Conservation (phyloP, 1,284 basidiomycete genomes). For the Rhodotorula sp. region DNA sequence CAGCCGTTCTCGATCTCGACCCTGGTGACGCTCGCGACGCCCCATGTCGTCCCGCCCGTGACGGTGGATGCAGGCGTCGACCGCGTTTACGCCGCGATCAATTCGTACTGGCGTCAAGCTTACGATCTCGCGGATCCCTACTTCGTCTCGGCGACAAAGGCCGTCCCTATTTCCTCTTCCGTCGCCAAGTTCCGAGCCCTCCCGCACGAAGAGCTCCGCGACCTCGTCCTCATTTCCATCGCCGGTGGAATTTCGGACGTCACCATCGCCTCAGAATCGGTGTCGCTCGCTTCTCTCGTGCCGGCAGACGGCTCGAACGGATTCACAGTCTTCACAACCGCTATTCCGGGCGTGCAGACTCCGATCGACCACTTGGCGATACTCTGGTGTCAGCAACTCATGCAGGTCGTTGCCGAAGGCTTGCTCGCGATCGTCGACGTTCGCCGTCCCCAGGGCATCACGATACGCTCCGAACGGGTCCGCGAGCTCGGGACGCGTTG, state of each 20-base stretch:
- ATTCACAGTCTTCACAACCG: conserved; percentile 77
- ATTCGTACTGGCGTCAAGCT: conserved; percentile 44
- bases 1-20: conserved; percentile 58
- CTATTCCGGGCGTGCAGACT: conserved; percentile 86
- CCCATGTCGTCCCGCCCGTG: conserved; percentile 82
- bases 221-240: conserved; percentile 69
- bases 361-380: conserved; percentile 94
- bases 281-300: conserved; percentile 60
- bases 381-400: conserved; percentile 98
- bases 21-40: conserved; percentile 91
- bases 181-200: neutral
- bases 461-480: conserved; percentile 18
- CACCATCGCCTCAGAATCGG: conserved; percentile 89
- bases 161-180: conserved; percentile 44
- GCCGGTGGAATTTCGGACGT: conserved; percentile 90
- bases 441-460: conserved; percentile 19
- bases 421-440: conserved; percentile 64
- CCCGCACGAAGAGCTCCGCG: conserved; percentile 21
- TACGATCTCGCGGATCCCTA: conserved; percentile 32
- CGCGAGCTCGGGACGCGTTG: conserved; percentile 12
- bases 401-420: conserved; percentile 78
- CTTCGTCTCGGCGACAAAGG: neutral
- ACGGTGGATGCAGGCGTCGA: conserved; percentile 80
- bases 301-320: conserved; percentile 29
- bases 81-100: conserved; percentile 60